These are phyloP conservation scores for Penicillium lividum DNA, from an alignment of 495 filamentous ascomycete genomes.

Conservation along the genomic window DNA sequence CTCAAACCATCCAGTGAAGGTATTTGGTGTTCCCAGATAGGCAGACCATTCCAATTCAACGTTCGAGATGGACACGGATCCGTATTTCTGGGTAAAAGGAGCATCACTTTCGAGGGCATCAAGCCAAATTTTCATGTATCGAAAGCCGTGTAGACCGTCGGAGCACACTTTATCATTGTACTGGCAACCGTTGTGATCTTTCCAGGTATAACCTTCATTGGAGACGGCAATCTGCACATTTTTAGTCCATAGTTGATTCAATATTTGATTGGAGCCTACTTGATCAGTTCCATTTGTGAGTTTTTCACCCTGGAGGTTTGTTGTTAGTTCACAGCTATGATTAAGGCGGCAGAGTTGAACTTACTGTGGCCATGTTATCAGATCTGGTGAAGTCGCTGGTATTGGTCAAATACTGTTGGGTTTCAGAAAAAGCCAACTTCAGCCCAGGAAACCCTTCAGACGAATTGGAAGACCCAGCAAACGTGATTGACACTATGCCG, in stretches of 20 bases:
- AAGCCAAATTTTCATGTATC: conserved; percentile 47
- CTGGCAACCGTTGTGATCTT: conserved; percentile 39
- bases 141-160: conserved; percentile 50
- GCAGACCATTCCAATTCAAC: conserved; percentile 40
- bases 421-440: conserved; percentile 48
- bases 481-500: conserved; percentile 32
- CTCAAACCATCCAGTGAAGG: conserved; percentile 50
- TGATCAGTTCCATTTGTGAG: conserved; percentile 18
- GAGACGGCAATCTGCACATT: conserved; percentile 36
- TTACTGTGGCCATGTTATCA: conserved; percentile 32
- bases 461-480: conserved; percentile 28
- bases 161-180: conserved; percentile 41
- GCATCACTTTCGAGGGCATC: conserved; percentile 40
- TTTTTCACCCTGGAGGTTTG: conserved; percentile 3
- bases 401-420: conserved; percentile 39
- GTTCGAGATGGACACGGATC: conserved; percentile 36
- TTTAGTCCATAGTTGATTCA: background rate
- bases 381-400: conserved; percentile 47
- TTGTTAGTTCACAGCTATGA: background rate
- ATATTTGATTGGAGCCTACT: background rate
- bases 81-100: conserved; percentile 40
- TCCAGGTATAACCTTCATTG: conserved; percentile 40
- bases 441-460: conserved; percentile 34
- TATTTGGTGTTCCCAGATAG: conserved; percentile 43
- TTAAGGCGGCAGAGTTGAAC: background rate